Evolutionary conservation across 148 eudicot species (phyloP).

Genomic region (Chenopodium suecicum): DNA sequence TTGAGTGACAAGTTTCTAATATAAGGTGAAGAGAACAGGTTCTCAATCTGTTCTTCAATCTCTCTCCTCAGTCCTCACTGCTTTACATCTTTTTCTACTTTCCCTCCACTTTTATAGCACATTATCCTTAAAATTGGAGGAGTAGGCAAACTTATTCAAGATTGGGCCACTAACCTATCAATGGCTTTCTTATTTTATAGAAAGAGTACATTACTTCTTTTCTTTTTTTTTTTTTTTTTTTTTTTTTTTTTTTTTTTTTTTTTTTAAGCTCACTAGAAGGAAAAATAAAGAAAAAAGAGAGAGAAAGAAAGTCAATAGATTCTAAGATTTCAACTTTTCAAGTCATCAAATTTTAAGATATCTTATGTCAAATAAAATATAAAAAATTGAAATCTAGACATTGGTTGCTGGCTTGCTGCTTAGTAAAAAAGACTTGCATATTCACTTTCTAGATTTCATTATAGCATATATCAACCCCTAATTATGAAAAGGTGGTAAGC

Average conservation of each 20-base stretch:
- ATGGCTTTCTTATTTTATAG: background rate
- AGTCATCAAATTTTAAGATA: too few relatives aligned
- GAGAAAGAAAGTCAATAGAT: background rate
- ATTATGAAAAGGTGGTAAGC: background rate
- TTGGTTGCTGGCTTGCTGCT: too few relatives aligned
- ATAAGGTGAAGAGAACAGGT: too few relatives aligned
- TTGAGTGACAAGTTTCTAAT: too few relatives aligned
- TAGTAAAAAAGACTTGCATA: background rate
- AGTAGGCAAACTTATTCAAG: background rate
- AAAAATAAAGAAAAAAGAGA: too few relatives aligned
- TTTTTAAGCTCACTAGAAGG: too few relatives aligned
- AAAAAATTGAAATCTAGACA: too few relatives aligned
- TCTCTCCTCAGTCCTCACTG: slow-evolving; percentile 7
- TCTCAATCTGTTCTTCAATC: background rate
- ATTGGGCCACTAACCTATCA: background rate
- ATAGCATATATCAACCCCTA: background rate
- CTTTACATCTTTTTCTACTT: background rate
- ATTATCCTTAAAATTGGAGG: background rate
- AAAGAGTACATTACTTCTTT: background rate
- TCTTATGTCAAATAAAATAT: too few relatives aligned
- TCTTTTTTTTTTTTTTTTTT: too few relatives aligned
- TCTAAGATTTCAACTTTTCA: background rate
- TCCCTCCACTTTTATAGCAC: background rate
- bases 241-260: too few relatives aligned
- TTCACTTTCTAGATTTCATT: background rate